Evolutionary conservation across 2,329 filamentous ascomycete species (phyloP).

Genomic region (Neopestalotiopsis sp.): DNA sequence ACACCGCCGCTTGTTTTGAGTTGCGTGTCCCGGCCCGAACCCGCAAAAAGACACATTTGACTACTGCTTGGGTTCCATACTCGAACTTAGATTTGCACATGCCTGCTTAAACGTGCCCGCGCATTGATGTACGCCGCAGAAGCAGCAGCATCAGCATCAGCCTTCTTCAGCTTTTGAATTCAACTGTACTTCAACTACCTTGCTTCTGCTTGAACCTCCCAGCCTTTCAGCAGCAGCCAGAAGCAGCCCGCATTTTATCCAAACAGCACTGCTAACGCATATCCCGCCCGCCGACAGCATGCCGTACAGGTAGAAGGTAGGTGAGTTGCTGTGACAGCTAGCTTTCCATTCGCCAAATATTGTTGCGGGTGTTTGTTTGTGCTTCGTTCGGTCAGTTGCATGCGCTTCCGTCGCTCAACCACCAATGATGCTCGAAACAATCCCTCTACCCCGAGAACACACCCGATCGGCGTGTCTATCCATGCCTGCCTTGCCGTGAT

Average conservation of each 20-base stretch:
- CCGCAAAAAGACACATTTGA: not conserved
- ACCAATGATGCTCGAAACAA: slow-evolving; percentile 24
- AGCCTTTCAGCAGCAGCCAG: not conserved
- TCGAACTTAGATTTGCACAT: slow-evolving; percentile 9
- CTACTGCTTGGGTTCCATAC: slow-evolving; percentile 1
- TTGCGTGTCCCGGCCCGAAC: not conserved
- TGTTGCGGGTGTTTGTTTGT: not conserved
- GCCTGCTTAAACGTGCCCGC: not conserved
- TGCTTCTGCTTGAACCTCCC: slow-evolving; percentile 1
- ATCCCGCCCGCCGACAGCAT: slow-evolving; percentile 18
- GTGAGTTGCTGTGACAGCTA: slow-evolving; percentile 5
- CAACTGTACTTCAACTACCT: not conserved
- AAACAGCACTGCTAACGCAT: not conserved
- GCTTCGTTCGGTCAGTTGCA: slow-evolving; percentile 21
- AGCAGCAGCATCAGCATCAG: not conserved
- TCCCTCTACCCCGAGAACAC: slow-evolving; percentile 16
- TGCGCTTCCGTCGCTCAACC: slow-evolving; percentile 23
- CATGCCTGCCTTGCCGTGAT: slow-evolving; percentile 19
- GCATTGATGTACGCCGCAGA: too few species aligned
- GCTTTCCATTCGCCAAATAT: not conserved
- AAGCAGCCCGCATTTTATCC: not conserved
- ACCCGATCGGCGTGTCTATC: slow-evolving; percentile 22
- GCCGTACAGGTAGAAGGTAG: slow-evolving; percentile 20
- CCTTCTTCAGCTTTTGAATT: not conserved
- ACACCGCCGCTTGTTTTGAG: slow-evolving; percentile 1